Conservation (phyloP, 2,329 filamentous ascomycete species). For the Stemphylium beticola region DNA sequence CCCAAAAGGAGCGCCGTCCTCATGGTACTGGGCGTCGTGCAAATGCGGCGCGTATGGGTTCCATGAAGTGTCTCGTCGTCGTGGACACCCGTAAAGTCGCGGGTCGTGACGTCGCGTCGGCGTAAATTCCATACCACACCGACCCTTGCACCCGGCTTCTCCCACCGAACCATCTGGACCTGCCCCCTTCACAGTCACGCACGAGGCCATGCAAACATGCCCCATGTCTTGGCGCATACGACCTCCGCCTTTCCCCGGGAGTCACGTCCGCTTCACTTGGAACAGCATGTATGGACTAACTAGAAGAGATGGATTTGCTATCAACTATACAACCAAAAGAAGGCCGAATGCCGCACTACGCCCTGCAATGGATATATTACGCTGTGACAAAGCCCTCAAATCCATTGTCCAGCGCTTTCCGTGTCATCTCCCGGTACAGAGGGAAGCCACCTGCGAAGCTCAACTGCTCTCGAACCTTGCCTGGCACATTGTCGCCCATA, state of each 20-base stretch:
- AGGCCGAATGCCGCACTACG: background rate
- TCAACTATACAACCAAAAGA: background rate
- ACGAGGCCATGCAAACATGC: background rate
- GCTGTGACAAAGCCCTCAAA: constrained; percentile 45
- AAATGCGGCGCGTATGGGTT: constrained; percentile 25
- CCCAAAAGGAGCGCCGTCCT: constrained; percentile 57
- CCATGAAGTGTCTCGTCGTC: constrained; percentile 29
- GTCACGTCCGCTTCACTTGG: too few species aligned
- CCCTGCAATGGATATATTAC: constrained; percentile 12
- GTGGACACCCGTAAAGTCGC: constrained; percentile 3
- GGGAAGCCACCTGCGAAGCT: constrained; percentile 53
- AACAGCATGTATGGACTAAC: background rate
- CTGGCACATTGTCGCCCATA: constrained; percentile 55
- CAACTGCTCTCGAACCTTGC: constrained; percentile 54
- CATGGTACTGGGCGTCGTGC: constrained; percentile 50
- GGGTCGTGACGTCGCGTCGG: constrained; percentile 34
- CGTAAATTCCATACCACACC: constrained; percentile 25
- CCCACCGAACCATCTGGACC: background rate
- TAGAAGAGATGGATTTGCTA: background rate
- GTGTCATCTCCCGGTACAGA: constrained; percentile 49
- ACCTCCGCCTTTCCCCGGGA: too few species aligned
- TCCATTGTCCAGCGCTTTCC: constrained; percentile 47
- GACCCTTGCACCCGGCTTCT: constrained; percentile 5
- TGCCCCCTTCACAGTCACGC: background rate
- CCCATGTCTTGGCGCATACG: background rate